Evolutionary conservation across 768 basidiomycete species (phyloP), one percentile per base, ranked within the genome.

Genomic region (Tricholoma matsutake): DNA sequence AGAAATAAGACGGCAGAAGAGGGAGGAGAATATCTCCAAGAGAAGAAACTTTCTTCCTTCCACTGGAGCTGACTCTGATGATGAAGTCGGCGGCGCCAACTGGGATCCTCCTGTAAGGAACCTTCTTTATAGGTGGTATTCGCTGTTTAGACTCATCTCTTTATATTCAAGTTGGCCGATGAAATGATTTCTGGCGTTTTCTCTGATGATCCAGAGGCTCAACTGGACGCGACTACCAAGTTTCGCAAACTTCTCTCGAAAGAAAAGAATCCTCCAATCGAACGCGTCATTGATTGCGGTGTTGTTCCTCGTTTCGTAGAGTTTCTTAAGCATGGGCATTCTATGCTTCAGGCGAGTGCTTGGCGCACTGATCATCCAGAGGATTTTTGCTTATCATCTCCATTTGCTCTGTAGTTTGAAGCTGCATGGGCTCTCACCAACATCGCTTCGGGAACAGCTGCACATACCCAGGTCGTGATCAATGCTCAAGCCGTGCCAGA

Each of bases 211-310:
- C 80, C 89, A 31, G 94, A 97, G 61, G 89, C 86, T 68, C 97
- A 99, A 76, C 81, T 96, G 62, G 96, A 98, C 75, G 92, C 96
- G 72, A 98, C 97, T 16, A 98, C 94, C 71, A 96, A 92, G 78
- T 98, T 98, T 83, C 89, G 97, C 69, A 99, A 98, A 78, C 84
- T 99, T 41, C 86, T 99, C 64, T 98, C 96, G 66, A 99, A 99
- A 79, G 97, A 99, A 80, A 96, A 96, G 81, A 99, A 98, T 74
- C 97, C 97, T 52, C 97, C 96, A 18, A 99, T 99, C 73, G 97
- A 99, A 75, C 87, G 89, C 74, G 97, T 99, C 67, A 98, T 96
- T 73, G 93, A 95, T 68, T 97, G 95, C 75, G 92, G 94, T 60
- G 97, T 99, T 43, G 94, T 99, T 39, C 91, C 94, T 62, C 92